Evolutionary conservation across 306 rosid species (phyloP).

Genomic region (Dryas alaskensis): DNA sequence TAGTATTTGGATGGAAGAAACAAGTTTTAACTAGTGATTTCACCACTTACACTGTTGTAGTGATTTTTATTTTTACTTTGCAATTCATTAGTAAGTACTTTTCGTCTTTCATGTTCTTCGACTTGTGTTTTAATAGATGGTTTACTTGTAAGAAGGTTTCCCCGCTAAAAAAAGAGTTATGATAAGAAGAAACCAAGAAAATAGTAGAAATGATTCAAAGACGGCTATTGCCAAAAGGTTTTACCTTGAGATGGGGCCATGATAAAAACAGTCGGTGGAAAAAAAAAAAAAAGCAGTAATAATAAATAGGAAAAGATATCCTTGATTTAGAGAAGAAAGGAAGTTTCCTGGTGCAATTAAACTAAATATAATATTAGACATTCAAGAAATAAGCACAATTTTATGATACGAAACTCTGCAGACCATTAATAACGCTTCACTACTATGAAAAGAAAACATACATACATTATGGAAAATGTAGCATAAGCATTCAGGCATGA

Average conservation of each 20-base stretch:
- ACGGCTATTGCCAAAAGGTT: not conserved
- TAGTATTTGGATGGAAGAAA: not conserved
- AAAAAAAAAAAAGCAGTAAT: not conserved
- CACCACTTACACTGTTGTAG: no score
- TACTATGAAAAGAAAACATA: slow-evolving; percentile 16
- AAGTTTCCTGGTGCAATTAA: not conserved
- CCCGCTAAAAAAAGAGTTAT: not conserved
- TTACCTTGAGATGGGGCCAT: not conserved
- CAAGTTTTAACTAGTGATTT: not conserved
- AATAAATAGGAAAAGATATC: not conserved
- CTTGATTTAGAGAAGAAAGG: not conserved
- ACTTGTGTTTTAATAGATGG: not conserved
- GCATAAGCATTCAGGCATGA: slow-evolving; percentile 99
- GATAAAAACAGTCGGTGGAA: not conserved
- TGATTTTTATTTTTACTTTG: no score
- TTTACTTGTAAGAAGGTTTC: not conserved
- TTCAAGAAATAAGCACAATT: slow-evolving; percentile 6
- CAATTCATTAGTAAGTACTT: not conserved
- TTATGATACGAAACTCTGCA: slow-evolving; percentile 24
- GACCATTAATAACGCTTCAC: slow-evolving; percentile 18
- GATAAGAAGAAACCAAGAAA: not conserved
- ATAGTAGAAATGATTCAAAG: not conserved
- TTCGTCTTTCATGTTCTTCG: not conserved
- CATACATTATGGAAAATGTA: slow-evolving; percentile 89
- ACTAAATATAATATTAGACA: not conserved